A percentile compares a stretch with the other conserved stretches of the same genome.
Conservation (phyloP, 23 red algal genomes). For the Gracilaria gracilis region DNA sequence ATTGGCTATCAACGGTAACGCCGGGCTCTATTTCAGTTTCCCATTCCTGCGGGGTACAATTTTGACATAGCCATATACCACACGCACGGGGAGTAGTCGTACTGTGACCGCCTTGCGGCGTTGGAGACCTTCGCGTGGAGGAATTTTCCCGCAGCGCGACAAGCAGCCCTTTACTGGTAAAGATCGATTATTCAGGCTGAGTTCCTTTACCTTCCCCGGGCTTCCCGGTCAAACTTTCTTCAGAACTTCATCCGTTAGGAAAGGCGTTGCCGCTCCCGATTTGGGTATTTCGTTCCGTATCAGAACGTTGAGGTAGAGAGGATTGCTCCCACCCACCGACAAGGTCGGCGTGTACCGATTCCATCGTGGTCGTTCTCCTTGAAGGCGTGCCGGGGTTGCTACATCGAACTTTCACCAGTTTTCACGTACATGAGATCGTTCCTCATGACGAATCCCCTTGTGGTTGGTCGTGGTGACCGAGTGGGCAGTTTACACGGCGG, state of each 20-base stretch:
- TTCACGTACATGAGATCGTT: background rate
- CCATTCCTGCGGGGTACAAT: background rate
- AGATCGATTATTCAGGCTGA: background rate
- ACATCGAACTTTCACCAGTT: constrained; percentile 3
- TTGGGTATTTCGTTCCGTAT: too few species aligned
- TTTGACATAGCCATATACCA: background rate
- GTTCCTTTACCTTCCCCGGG: too few species aligned
- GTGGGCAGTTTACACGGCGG: too few species aligned
- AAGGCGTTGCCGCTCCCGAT: too few species aligned
- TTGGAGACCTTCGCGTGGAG: too few species aligned
- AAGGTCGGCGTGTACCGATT: background rate
- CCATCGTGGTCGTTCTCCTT: background rate
- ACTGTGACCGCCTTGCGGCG: background rate
- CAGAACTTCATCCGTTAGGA: too few species aligned
- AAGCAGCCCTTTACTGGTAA: background rate
- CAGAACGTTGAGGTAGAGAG: too few species aligned
- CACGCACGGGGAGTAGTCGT: background rate
- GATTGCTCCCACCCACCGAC: too few species aligned
- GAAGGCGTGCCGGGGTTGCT: too few species aligned
- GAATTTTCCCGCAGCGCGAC: background rate
- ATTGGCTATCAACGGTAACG: background rate
- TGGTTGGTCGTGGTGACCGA: too few species aligned
- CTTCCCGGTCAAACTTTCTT: too few species aligned
- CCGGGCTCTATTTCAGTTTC: constrained; percentile 5
- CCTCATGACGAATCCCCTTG: too few species aligned